phyloP scores from a whole-genome alignment of 2,329 filamentous ascomycete genomes.

The Sporothrix brasiliensis region DNA sequence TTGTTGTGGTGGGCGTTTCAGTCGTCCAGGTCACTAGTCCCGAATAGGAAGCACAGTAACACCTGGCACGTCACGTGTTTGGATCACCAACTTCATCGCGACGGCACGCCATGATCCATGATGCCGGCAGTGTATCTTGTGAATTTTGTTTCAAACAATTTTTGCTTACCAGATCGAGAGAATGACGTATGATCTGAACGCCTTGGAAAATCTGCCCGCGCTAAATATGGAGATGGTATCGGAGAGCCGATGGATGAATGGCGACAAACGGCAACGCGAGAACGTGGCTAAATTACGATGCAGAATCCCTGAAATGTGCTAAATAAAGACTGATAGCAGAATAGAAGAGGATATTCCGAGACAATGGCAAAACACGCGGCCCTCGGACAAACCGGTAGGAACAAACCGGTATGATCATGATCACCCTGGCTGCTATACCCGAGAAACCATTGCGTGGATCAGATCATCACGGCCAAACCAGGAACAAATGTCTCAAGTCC shows the following conservation, averaged over 20 bases:
- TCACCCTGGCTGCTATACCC: too few relatives aligned
- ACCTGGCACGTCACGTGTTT: not conserved
- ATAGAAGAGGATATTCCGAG: not conserved
- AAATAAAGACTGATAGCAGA: not conserved
- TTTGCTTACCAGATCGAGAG: too few relatives aligned
- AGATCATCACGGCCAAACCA: not conserved
- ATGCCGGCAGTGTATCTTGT: not conserved
- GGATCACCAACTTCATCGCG: not conserved
- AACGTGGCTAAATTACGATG: conserved; percentile 13
- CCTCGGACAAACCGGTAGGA: too few relatives aligned
- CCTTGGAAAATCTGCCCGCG: not conserved
- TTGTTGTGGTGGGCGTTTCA: conserved; percentile 7
- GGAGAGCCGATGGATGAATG: conserved; percentile 5
- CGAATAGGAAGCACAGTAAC: not conserved
- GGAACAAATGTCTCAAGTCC: not conserved
- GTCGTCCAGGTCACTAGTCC: not conserved
- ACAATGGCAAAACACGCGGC: not conserved
- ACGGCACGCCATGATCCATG: not conserved
- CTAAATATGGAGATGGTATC: not conserved
- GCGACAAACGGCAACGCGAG: not conserved
- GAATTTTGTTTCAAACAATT: not conserved
- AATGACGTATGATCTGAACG: not conserved
- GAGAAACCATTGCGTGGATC: too few relatives aligned
- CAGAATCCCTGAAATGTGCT: not conserved
- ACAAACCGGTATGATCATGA: not conserved